These are phyloP conservation scores for Fonsecaea pedrosoi DNA, from an alignment of 2,329 filamentous ascomycete genomes.

Conservation along the genomic window DNA sequence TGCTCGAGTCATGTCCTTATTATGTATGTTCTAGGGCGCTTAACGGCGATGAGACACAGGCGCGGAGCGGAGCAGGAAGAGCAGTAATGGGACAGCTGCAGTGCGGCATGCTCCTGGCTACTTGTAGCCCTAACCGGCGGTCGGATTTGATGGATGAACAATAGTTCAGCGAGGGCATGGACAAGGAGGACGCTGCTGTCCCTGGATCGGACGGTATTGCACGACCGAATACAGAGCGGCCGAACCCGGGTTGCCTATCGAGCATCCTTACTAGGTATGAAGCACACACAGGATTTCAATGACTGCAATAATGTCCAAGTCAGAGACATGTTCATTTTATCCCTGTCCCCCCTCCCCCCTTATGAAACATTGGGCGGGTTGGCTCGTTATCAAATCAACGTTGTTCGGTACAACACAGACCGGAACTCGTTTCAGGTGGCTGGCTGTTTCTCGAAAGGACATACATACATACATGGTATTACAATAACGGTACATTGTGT, in stretches of 20 bases:
- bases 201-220: background rate
- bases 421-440: too few species aligned
- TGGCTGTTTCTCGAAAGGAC: too few species aligned
- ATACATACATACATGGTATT: too few species aligned
- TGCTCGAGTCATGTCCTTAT: background rate
- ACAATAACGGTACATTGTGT: too few species aligned
- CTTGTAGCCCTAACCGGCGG: background rate
- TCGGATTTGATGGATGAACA: background rate
- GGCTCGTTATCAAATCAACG: too few species aligned
- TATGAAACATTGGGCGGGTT: too few species aligned
- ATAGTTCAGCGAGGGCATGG: background rate
- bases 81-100: background rate
- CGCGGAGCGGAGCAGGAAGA: background rate
- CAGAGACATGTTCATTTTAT: too few species aligned
- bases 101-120: background rate
- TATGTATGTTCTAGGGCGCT: conserved; percentile 4
- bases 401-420: too few species aligned
- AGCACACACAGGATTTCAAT: conserved; percentile 1
- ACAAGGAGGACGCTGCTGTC: background rate
- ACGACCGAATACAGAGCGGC: background rate
- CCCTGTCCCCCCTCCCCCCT: too few species aligned
- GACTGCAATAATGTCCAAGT: background rate
- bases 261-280: background rate
- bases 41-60: background rate
- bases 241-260: background rate